Percentiles rank a stretch among this genome's conserved stretches.
Evolutionary conservation across 192 early-diverging fungal genomes (phyloP).

Genomic region (Thamnidium elegans): DNA sequence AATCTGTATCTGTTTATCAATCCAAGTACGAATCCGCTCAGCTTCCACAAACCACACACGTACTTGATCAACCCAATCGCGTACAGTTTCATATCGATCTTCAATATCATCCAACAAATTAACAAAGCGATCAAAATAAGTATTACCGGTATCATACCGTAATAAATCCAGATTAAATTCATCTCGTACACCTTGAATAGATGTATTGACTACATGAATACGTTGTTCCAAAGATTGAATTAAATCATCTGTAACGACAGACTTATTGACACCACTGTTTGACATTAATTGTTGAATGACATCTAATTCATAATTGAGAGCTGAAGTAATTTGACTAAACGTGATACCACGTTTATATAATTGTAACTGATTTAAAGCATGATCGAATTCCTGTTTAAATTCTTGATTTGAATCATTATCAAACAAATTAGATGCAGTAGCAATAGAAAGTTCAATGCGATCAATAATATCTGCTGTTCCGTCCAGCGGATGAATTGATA

Average conservation of each 20-base stretch:
- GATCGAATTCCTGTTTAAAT: neutral
- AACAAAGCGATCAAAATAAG: slow-evolving; percentile 10
- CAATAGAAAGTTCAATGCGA: neutral
- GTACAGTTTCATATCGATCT: slow-evolving; percentile 14
- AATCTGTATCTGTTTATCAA: slow-evolving; percentile 27
- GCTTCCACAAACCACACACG: slow-evolving; percentile 36
- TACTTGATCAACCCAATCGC: slow-evolving; percentile 32
- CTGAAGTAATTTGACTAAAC: slow-evolving; percentile 15
- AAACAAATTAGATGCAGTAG: neutral
- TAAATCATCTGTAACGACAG: slow-evolving; percentile 14
- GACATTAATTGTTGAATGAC: slow-evolving; percentile 27
- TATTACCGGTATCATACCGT: neutral
- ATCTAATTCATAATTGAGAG: slow-evolving; percentile 25
- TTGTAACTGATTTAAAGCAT: neutral
- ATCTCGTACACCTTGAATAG: slow-evolving; percentile 17
- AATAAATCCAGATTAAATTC: slow-evolving; percentile 14
- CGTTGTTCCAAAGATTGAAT: slow-evolving; percentile 26
- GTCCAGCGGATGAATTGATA: slow-evolving; percentile 16
- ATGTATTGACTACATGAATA: slow-evolving; percentile 18
- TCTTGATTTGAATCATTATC: neutral
- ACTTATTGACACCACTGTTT: slow-evolving; percentile 9
- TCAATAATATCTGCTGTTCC: slow-evolving; percentile 5
- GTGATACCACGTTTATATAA: slow-evolving; percentile 19
- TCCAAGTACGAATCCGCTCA: slow-evolving; percentile 30
- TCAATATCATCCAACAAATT: slow-evolving; percentile 7